Evolutionary conservation across 257 asterid genomes (phyloP).

Genomic region (Solanum acaule): DNA sequence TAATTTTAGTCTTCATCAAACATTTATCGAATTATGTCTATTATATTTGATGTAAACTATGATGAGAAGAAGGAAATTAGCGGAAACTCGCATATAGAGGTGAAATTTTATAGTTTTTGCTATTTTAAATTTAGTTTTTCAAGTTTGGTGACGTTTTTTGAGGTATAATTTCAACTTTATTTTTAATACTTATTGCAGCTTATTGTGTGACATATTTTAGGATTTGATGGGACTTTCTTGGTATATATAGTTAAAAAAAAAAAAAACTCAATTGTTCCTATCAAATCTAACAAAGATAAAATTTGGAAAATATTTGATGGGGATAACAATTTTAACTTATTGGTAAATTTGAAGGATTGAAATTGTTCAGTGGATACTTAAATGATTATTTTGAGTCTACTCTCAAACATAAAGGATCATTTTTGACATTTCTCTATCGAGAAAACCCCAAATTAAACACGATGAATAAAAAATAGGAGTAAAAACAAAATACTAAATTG

Average conservation of each 20-base stretch:
- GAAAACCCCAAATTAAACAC: too few species aligned
- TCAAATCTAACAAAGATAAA: neutral
- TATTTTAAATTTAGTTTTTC: neutral
- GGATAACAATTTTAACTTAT: neutral
- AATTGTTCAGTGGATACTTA: too few species aligned
- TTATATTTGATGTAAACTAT: neutral
- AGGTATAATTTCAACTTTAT: neutral
- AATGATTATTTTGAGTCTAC: too few species aligned
- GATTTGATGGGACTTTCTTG: neutral
- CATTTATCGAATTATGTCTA: neutral
- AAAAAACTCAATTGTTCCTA: neutral
- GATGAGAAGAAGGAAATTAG: neutral
- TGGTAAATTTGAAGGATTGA: neutral
- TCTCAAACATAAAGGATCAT: too few species aligned
- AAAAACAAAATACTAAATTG: too few species aligned
- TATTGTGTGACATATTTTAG: neutral
- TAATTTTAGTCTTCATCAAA: neutral
- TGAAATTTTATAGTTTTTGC: neutral
- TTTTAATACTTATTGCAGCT: too few species aligned
- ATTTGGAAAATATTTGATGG: neutral
- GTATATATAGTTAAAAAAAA: neutral
- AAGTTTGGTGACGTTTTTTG: neutral
- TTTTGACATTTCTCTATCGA: rapidly evolving
- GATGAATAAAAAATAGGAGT: rapidly evolving
- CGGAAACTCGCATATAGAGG: neutral